Evolutionary conservation across 2,329 filamentous ascomycete species (phyloP), one percentile per base, ranked within the genome.

Genomic region (Curvularia lunata): DNA sequence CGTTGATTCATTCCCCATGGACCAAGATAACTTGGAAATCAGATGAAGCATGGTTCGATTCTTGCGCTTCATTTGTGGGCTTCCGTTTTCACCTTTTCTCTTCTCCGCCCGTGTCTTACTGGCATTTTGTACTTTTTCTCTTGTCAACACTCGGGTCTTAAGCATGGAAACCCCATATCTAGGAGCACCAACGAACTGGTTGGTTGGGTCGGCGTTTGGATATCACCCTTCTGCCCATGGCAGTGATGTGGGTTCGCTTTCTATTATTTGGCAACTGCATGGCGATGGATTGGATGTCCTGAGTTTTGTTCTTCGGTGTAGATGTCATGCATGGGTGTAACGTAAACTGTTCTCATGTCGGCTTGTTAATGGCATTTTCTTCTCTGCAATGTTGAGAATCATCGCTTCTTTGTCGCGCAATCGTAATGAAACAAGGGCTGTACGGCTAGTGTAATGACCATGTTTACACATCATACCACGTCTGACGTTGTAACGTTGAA

Each of bases 1-100:
- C 72, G 72, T 49, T 73, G 64, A 75, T 46, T 41, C 10, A 25
- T 41, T 38, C 32, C 23, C 50, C 51, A n/a, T 58, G 53, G 46
- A 56, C 30, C 21, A 19, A 10, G 7, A 10, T 19, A 16, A 10
- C 37, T 30, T 38, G 37, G 47, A 43, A 28, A 18, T 19, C 27
- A 52, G 56, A 51, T 21, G 16, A 54, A 40, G 23, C 47, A 55
- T 27, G 21, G 50, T 23, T 41, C 50, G 48, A 30, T 53, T 53
- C 45, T 61, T 18, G 54, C 40, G 32, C 19, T 27, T 47, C 48
- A 52, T 28, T 12, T 28, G 34, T 30, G 19, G 5, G 32, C 9
- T n/a, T 13, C 18, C 37, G 1, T 5, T 21, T 13, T 40, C 4
- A n/a, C 27, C 25, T 49, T 6, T 25, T 51, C 16, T 30, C 37